Evolutionary conservation across 345 rosid species (phyloP).

Genomic region (Sonneratia caseolaris): DNA sequence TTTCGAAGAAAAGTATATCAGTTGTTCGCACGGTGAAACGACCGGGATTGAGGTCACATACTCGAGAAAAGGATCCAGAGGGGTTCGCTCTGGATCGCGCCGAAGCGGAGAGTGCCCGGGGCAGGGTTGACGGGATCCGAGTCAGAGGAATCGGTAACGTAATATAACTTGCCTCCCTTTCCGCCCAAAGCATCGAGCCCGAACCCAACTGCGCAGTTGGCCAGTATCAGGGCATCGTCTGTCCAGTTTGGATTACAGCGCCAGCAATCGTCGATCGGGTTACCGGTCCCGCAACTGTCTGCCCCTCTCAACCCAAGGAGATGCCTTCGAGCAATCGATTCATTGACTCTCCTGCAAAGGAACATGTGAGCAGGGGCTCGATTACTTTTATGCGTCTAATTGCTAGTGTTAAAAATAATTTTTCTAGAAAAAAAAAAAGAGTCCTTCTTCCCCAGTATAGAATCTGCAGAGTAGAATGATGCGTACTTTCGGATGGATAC

Average conservation of each 20-base stretch:
- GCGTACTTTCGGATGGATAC: too few species aligned
- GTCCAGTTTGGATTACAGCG: slow-evolving; percentile 13
- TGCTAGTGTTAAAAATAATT: too few species aligned
- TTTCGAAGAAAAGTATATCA: too few species aligned
- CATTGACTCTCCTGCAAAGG: slow-evolving; percentile 12
- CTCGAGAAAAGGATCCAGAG: slow-evolving; percentile 20
- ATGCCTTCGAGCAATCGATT: slow-evolving; percentile 8
- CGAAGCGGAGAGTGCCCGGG: slow-evolving; percentile 19
- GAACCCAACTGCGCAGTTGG: slow-evolving; percentile 12
- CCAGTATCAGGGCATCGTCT: slow-evolving; percentile 9
- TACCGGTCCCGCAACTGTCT: slow-evolving; percentile 11
- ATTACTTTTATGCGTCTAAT: too few species aligned
- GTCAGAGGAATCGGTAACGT: slow-evolving; percentile 6
- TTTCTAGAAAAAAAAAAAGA: too few species aligned
- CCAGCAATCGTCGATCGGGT: slow-evolving; percentile 18
- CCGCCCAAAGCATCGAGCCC: slow-evolving; percentile 15
- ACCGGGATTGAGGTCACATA: background rate
- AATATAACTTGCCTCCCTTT: slow-evolving; percentile 6
- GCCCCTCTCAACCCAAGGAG: background rate
- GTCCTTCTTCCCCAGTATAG: too few species aligned
- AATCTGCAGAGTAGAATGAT: too few species aligned
- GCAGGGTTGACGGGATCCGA: slow-evolving; percentile 11
- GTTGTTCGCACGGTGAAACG: too few species aligned
- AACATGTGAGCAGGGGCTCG: too few species aligned
- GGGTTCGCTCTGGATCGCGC: slow-evolving; percentile 14